Base-by-base conservation (phyloP, 1,284 basidiomycete species). In the Agaricales sp. region DNA sequence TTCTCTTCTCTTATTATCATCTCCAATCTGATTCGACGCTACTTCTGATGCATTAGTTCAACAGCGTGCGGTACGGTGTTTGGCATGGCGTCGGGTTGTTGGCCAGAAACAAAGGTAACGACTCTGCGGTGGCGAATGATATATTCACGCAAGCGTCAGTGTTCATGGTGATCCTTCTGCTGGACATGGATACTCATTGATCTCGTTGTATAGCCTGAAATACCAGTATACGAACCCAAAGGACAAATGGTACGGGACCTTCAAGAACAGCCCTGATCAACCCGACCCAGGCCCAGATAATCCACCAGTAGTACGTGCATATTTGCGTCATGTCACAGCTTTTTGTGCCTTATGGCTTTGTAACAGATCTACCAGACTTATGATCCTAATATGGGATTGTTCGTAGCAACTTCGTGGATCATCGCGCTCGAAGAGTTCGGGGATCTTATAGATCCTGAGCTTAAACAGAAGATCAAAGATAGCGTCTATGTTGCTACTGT, bases 401-500 rank as follows among this genome's bases (percentile, higher is more conserved):
- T 64, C 47, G 57, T 64, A 8, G 57, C 56, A 37, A 64, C 61
- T 2, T 59, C 62, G 3, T 61, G 57, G 54, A 63, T 64, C 38
- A 61, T 64, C 30, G 50, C 59, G 24, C 56, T 64, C 50, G 62
- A 62, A 48, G 61, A 64, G 48, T 64, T 64, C 50, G 53, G 53
- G 26, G 53, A 61, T 48, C 52, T 64, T 2, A 50, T 64, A n/a
- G 55, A 57, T 20, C 57, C 58, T 3, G 45, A 47, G 13, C 38
- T 64, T 14, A 51, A 61, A 0, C 37, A 21, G 3, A 49, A 59
- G 19, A 58, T 64, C 46, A 57, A 61, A 47, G 26, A 55, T 39
- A 64, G 62, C 47, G 61, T 64, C 61, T 62, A 61, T 48, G 61
- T 61, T 44, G 59, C 61, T 12, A 61, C 61, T 2, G 53, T 63